A percentile compares a stretch with the other conserved stretches of the same genome.
phyloP scores from a whole-genome alignment of 176 grass and related monocot species.

The Phyllostachys edulis region DNA sequence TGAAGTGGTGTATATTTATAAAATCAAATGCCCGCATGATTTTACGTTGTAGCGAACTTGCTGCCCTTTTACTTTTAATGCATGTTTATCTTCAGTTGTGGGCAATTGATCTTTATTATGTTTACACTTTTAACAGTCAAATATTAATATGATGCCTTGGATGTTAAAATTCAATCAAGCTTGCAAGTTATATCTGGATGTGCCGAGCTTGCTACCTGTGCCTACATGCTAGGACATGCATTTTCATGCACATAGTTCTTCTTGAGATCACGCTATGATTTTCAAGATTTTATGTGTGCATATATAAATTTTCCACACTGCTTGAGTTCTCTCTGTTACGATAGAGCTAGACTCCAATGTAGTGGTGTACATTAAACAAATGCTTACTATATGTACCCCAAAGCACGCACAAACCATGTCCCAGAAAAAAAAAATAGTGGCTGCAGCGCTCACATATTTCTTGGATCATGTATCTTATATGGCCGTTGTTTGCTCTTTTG shows the following conservation, averaged over 20 bases:
- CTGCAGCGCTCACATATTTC: neutral
- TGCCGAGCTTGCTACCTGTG: neutral
- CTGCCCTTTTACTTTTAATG: neutral
- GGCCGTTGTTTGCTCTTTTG: neutral
- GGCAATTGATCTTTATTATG: neutral
- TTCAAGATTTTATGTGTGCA: slow-evolving; percentile 46
- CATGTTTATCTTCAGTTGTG: neutral
- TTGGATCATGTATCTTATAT: neutral
- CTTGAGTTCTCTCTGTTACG: slow-evolving; percentile 40
- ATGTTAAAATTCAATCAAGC: neutral
- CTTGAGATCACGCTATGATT: slow-evolving; percentile 22
- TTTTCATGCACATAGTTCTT: slow-evolving; percentile 39
- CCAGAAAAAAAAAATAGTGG: neutral
- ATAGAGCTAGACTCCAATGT: slow-evolving; percentile 46
- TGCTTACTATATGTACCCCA: neutral
- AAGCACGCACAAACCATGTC: neutral
- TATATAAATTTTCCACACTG: slow-evolving; percentile 39
- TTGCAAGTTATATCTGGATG: neutral
- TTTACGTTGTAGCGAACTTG: neutral
- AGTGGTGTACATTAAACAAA: slow-evolving; percentile 29
- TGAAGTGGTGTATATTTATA: no score
- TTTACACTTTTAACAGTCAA: neutral
- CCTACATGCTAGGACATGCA: neutral
- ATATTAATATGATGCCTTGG: neutral
- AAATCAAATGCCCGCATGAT: no score